Percentiles rank a stretch among this genome's conserved stretches.
These are phyloP conservation scores for Cercospora sesami DNA, from an alignment of 2,329 filamentous ascomycete species.

Conservation along the genomic window DNA sequence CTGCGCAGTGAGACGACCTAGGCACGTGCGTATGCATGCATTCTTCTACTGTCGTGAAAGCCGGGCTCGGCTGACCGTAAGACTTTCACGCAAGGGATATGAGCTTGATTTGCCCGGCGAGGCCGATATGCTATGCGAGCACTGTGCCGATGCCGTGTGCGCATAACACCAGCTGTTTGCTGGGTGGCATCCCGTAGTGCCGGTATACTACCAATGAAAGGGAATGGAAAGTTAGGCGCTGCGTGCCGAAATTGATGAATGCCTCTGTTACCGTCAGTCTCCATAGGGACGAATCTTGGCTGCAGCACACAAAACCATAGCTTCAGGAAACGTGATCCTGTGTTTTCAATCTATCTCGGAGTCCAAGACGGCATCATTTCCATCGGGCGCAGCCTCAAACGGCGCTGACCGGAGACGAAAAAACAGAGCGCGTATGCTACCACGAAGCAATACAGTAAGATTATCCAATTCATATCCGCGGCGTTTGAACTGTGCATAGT, in stretches of 20 bases:
- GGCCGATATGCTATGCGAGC: not conserved
- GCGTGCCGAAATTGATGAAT: not conserved
- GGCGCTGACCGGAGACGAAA: conserved; percentile 15
- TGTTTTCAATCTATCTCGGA: not conserved
- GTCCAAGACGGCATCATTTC: conserved; percentile 19
- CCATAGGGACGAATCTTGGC: not conserved
- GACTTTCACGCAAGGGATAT: not conserved
- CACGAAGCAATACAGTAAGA: conserved; percentile 44
- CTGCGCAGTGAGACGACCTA: not conserved
- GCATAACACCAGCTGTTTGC: not conserved
- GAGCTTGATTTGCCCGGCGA: not conserved
- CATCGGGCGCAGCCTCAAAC: conserved; percentile 11
- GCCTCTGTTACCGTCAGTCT: not conserved
- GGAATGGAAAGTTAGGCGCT: not conserved
- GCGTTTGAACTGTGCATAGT: conserved; percentile 38
- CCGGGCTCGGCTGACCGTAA: not conserved
- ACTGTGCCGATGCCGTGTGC: not conserved
- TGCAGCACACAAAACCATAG: not conserved
- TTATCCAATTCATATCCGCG: conserved; percentile 54
- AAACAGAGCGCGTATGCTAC: conserved; percentile 11
- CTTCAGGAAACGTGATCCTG: not conserved
- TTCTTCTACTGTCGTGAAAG: not conserved
- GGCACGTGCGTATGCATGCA: not conserved
- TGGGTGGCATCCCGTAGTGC: not conserved
- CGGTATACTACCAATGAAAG: not conserved